Conservation (phyloP, 768 basidiomycete genomes). For the Lactarius tabidus region DNA sequence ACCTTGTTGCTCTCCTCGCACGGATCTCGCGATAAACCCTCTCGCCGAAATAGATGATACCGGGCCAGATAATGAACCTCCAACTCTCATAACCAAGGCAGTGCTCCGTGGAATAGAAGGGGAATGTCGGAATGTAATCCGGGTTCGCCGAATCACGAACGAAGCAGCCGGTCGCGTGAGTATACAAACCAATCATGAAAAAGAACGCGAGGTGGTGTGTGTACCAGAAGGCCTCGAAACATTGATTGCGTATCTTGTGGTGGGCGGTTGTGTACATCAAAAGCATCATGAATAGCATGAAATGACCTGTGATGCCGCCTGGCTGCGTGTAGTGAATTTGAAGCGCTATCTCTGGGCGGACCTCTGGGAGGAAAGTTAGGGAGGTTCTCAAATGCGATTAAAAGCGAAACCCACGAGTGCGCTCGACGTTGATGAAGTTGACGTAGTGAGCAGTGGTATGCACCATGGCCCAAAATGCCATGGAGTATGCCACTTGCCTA, state of each 20-base stretch:
- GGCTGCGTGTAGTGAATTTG: conserved; percentile 86
- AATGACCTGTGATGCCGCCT: conserved; percentile 92
- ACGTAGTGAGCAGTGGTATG: conserved; percentile 93
- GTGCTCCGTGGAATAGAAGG: conserved; percentile 83
- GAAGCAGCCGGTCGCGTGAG: conserved; percentile 92
- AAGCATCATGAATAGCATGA: conserved; percentile 93
- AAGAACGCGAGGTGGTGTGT: conserved; percentile 94
- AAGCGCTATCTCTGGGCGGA: conserved; percentile 70
- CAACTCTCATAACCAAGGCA: conserved; percentile 91
- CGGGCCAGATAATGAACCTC: conserved; percentile 91
- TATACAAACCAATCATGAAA: conserved; percentile 87
- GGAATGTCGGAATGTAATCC: conserved; percentile 66
- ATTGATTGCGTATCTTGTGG: conserved; percentile 79
- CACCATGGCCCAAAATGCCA: conserved; percentile 90
- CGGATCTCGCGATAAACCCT: conserved; percentile 81
- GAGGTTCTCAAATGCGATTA: conserved; percentile 2
- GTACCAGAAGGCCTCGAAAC: conserved; percentile 97
- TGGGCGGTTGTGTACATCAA: conserved; percentile 91
- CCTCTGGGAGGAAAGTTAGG: conserved; percentile 46
- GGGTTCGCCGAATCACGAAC: conserved; percentile 81
- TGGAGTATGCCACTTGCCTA: conserved; percentile 88
- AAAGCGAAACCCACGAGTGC: conserved; percentile 55
- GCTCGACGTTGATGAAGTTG: conserved; percentile 91
- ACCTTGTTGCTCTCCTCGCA: conserved; percentile 67
- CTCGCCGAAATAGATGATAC: conserved; percentile 85